Evolutionary conservation across 768 basidiomycete genomes (phyloP).

Genomic region (Termitomyces bulborhizus): DNA sequence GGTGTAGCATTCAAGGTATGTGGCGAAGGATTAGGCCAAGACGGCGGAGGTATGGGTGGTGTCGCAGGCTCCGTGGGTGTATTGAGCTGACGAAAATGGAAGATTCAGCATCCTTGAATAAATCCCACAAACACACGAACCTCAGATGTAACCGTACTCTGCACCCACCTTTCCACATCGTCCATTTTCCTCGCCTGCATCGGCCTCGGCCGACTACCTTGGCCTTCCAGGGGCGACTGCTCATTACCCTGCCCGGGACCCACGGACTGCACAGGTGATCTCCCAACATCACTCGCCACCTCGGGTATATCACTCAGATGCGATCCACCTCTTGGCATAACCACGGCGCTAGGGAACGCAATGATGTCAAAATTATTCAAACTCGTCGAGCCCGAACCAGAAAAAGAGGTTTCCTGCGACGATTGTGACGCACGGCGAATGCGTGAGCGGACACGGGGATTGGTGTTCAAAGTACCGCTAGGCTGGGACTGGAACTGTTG

Average conservation of each 20-base stretch:
- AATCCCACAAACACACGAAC: not conserved
- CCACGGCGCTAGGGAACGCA: slow-evolving; percentile 5
- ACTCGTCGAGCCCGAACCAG: slow-evolving; percentile 7
- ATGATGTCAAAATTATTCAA: slow-evolving; percentile 13
- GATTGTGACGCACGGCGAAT: slow-evolving; percentile 10
- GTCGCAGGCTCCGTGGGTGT: slow-evolving; percentile 3
- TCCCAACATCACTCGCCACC: slow-evolving; percentile 8
- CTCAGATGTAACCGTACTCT: slow-evolving; percentile 7
- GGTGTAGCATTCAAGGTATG: not conserved
- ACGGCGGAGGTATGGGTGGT: not conserved
- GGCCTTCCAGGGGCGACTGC: not conserved
- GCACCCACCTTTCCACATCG: slow-evolving; percentile 7
- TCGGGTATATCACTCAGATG: slow-evolving; percentile 17
- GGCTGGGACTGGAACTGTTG: slow-evolving; percentile 15
- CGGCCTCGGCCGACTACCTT: not conserved
- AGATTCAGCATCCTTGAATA: not conserved
- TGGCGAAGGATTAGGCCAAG: slow-evolving; percentile 4
- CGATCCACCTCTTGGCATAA: not conserved
- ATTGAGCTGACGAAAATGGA: not conserved
- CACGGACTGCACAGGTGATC: slow-evolving; percentile 8
- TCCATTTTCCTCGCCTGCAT: not conserved
- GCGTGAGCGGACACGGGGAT: not conserved
- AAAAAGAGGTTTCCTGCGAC: slow-evolving; percentile 9
- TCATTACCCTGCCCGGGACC: slow-evolving; percentile 4
- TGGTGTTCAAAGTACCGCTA: not conserved